Evolutionary conservation across 2,329 filamentous ascomycete genomes (phyloP), one percentile per base, ranked within the genome.

Genomic region (Eutypella sp.): DNA sequence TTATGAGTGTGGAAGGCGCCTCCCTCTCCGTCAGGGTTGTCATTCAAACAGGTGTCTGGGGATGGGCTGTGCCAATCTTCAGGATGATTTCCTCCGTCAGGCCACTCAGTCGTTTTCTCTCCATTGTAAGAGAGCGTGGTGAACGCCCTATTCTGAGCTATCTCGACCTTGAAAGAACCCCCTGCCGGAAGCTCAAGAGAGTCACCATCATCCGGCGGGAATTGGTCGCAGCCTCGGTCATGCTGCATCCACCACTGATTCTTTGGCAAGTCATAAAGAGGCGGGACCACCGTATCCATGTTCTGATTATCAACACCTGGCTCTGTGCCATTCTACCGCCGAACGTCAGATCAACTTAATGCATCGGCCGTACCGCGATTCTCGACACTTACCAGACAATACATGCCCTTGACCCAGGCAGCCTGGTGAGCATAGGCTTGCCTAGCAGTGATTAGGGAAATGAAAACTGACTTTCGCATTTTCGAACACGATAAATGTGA

Each of bases 211-310:
- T 22, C 48, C 4, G 52, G 52, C 22, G 47, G 50, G 7, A 64
- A 66, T 10, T 56, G 51, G 47, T 75, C 66, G 49, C 74, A 77
- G 36, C 70, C 69, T 9, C 72, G 69, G 47, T 73, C 67, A 46
- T 67, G 64, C 49, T 76, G 73, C 63, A 74, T 74, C 72, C 73
- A 76, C 71, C 72, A 75, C n/a, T 73, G 51, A 19, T 60, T 57
- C 45, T 69, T 65, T 15, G 62, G 50, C n/a, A 75, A 67, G 23
- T 72, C 51, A 53, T 67, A 75, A 20, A 76, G 64, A 4, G 73
- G 73, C 41, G 65, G 61, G n/a, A 75, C 71, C 18, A 62, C 68
- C 1, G 64, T 58, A 50, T 73, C 73, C 6, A 59, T 73, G 58
- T 76, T 75, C 36, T 49, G 52, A 42, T 70, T 55, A 36, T 73